These are phyloP conservation scores for Sporothrix curviconia DNA, from an alignment of 2,329 filamentous ascomycete genomes.

Conservation along the genomic window DNA sequence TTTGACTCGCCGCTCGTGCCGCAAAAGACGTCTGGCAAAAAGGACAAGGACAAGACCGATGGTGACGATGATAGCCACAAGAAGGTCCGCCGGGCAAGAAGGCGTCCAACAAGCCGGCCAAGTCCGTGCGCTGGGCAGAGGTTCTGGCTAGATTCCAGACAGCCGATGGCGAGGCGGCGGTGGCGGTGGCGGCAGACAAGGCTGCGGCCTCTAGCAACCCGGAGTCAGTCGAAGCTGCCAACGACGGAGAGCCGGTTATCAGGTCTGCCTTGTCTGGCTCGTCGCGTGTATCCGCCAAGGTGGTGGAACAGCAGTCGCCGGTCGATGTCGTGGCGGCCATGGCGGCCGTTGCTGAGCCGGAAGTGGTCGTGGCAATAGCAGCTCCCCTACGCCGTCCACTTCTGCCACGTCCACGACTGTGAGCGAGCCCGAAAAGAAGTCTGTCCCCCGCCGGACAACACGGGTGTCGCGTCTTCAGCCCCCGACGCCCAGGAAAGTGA, in stretches of 20 bases:
- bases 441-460: constrained; percentile 15
- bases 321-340: too few relatives aligned
- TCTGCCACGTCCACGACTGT: too few relatives aligned
- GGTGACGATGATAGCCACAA: background rate
- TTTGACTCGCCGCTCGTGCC: constrained; percentile 20
- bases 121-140: constrained; percentile 30
- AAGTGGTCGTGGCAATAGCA: too few relatives aligned
- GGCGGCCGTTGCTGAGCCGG: too few relatives aligned
- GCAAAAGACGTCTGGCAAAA: background rate
- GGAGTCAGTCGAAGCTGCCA: background rate
- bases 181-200: too few relatives aligned
- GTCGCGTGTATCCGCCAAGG: too few relatives aligned
- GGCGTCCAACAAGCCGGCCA: constrained; percentile 16
- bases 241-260: background rate
- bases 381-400: background rate
- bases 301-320: background rate
- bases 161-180: constrained; percentile 1
- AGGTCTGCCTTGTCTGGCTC: background rate
- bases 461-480: constrained; percentile 18
- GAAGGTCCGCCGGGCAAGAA: constrained; percentile 12
- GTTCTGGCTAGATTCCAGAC: constrained; percentile 26
- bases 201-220: too few relatives aligned
- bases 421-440: constrained; percentile 9
- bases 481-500: constrained; percentile 18
- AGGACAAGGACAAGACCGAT: background rate